Base-by-base conservation (phyloP, 2,329 filamentous ascomycete genomes). In the Stemphylium lycopersici region DNA sequence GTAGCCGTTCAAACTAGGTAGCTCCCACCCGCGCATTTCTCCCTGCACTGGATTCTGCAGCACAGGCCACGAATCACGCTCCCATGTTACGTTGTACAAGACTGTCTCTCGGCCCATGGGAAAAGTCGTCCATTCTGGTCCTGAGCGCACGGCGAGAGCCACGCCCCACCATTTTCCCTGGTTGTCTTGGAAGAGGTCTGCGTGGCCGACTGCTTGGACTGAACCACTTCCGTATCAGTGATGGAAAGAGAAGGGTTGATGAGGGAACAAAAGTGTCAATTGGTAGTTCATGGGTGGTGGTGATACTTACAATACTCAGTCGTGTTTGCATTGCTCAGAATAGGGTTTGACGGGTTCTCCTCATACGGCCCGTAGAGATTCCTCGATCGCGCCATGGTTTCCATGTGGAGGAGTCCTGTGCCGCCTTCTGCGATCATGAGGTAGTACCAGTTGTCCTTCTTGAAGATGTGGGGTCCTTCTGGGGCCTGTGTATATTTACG, bases 261-360 rank as follows among this genome's bases (percentile, higher is more conserved):
- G 4, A 8, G 6, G 7, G 7, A 26, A 26, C 4, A 7, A 5
- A 6, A 4, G 24, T 26, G 24, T 26, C 24, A 6, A 6, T 26
- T 26, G 2, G 24, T 4, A 22, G 22, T 22, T 22, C 22, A 22
- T 22, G 5, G 6, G 26, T 29, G 26, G 26, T 29, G 26, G 26
- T 29, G 26, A 11, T 29, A 29, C 10, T 29, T 10, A 10, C 26
- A 73, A 55, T 78, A 79, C 31, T 71, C 54, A 0, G 66, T 61
- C 0, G 77, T 77, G 16, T 72, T 72, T n/a, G 63, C 61, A 29
- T 75, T 74, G 0, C 75, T 75, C 26, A 78, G 56, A 24, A 79
- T 61, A 0, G 78, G 78, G 41, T 79, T 79, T 1, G 45, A 43
- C 0, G 69, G 58, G 52, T 72, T 71, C 1, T 67, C 38, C 15